Evolutionary conservation across 169 alveolate species (phyloP).

Genomic region (Fabrea salina): DNA sequence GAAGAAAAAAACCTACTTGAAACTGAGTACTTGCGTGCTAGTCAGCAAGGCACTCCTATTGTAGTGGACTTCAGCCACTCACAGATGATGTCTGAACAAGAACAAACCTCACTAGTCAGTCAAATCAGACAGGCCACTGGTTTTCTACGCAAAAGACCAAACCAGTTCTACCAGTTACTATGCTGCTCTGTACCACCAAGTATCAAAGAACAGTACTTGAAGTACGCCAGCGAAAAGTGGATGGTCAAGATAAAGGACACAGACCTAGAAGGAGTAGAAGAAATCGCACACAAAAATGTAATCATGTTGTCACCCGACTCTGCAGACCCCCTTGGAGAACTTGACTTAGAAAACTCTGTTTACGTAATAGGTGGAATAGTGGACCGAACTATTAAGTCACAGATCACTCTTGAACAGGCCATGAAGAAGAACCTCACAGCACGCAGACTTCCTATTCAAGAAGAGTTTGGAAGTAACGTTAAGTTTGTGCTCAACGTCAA

Average conservation of each 20-base stretch:
- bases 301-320: constrained; percentile 35
- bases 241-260: background rate
- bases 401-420: background rate
- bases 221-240: background rate
- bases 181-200: background rate
- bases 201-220: background rate
- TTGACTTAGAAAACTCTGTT: background rate
- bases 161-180: background rate
- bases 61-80: background rate
- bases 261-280: background rate
- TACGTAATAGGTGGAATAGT: constrained; percentile 32
- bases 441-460: constrained; percentile 5
- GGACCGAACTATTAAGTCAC: background rate
- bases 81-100: background rate
- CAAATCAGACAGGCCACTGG: constrained; percentile 3
- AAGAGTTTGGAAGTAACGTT: background rate
- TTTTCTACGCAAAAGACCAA: background rate
- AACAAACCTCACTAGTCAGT: background rate
- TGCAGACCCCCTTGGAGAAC: background rate
- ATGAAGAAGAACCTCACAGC: background rate
- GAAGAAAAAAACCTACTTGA: background rate
- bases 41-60: constrained; percentile 3
- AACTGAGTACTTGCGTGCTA: background rate
- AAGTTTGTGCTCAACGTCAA: background rate
- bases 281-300: background rate